phyloP scores from a whole-genome alignment of 2,329 filamentous ascomycete genomes.

The Stachybotrys chartarum region DNA sequence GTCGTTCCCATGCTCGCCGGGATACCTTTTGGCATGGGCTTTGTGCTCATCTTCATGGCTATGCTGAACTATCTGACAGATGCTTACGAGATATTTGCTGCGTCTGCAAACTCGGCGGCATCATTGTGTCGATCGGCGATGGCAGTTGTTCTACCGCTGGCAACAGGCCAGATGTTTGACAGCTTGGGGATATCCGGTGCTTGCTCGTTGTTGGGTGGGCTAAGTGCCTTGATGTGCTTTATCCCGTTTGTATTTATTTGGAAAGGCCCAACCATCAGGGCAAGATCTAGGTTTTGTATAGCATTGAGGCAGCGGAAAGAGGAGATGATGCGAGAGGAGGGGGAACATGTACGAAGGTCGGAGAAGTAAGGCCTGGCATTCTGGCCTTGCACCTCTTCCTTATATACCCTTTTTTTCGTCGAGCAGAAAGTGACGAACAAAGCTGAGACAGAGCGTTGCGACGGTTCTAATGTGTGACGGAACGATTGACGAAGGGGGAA shows the following conservation, averaged over 20 bases:
- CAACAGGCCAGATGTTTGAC: conserved; percentile 41
- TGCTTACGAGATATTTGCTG: conserved; percentile 60
- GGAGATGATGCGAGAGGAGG: conserved; percentile 31
- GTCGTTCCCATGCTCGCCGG: conserved; percentile 53
- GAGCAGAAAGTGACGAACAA: no score
- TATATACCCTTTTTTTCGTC: no score
- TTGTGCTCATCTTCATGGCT: conserved; percentile 56
- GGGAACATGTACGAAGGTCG: conserved; percentile 16
- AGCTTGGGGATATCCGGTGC: conserved; percentile 39
- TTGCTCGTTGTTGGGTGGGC: conserved; percentile 44
- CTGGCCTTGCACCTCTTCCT: no score
- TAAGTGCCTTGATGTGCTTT: conserved; percentile 41
- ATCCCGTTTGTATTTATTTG: conserved; percentile 48
- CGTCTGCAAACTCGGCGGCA: conserved; percentile 72
- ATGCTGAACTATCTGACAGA: conserved; percentile 59
- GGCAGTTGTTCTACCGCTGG: conserved; percentile 62
- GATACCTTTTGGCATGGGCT: conserved; percentile 54
- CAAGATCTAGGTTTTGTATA: conserved; percentile 54
- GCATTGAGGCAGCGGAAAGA: conserved; percentile 46
- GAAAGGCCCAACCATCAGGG: conserved; percentile 48
- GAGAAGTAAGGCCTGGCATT: no score
- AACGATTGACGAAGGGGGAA: no score
- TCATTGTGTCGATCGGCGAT: conserved; percentile 94
- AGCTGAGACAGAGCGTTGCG: no score
- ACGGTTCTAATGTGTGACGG: no score